Base-by-base conservation (phyloP, 202 grass and related monocot species). In the Dendrocalamus latiflorus region DNA sequence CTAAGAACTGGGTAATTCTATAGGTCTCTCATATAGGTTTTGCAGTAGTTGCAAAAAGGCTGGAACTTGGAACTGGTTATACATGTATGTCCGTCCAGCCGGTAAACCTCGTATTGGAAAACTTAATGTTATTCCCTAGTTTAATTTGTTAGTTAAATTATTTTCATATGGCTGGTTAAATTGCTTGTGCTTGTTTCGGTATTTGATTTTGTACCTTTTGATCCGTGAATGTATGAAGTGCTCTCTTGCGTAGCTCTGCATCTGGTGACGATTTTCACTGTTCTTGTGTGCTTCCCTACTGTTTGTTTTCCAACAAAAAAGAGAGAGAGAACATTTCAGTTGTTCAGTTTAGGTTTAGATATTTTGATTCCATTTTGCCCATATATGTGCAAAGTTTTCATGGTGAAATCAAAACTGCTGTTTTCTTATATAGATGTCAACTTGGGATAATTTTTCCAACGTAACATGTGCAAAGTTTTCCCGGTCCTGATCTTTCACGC, bases 21-120 rank as follows among this genome's bases (percentile, higher is more conserved):
- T 85, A 89, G 87, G 69, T 89, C 70, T 80, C 80, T 84, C 70
- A 81, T 89, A 89, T 89, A 89, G 82, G 77, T 76, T 89, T 89
- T 81, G 82, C 87, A 77, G 71, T 89, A 89, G 87, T 63, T 81
- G 87, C 87, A 82, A 82, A 72, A 75, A 77, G 78, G 87, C 83
- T 89, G 87, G 82, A 70, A 82, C 87, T 28, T 65, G 87, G 87
- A 82, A 86, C 72, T 66, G 87, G 87, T 81, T 82, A 82, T 89
- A 86, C 83, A 66, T 85, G 77, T 81, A 85, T 89, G 87, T 85
- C 77, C 87, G 58, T 81, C 82, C 87, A 86, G 87, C 87, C 74
- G 51, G 33, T 85, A 75, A 86, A 86, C 87, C 78, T 89, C 56
- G 71, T n/a, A 86, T 66, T 86, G 87, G 57, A 89, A 89, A 86